Evolutionary conservation across 1,139 yeast genomes (phyloP).

Genomic region (Kluyveromyces sp.): DNA sequence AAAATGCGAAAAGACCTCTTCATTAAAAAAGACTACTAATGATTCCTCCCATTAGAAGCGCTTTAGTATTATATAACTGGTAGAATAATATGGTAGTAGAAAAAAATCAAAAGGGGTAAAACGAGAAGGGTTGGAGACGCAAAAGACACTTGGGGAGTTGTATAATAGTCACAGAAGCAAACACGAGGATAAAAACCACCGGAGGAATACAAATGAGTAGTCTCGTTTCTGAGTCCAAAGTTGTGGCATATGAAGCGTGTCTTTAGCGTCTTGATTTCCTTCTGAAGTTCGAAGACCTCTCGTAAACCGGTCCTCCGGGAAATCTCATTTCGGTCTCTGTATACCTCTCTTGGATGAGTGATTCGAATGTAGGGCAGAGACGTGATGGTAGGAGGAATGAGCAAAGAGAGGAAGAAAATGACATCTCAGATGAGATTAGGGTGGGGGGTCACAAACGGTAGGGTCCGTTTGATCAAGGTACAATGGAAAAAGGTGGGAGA

Average conservation of each 20-base stretch:
- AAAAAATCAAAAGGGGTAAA: slow-evolving; percentile 1
- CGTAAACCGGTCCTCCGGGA: too few relatives aligned
- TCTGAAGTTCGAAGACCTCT: background rate
- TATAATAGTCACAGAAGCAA: background rate
- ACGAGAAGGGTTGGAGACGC: background rate
- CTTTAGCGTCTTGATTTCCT: too few relatives aligned
- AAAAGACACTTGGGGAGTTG: background rate
- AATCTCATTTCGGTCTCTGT: too few relatives aligned
- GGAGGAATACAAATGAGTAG: background rate
- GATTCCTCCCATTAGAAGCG: slow-evolving; percentile 2
- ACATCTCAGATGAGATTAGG: too few relatives aligned
- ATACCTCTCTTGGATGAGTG: too few relatives aligned
- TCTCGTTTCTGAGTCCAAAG: slow-evolving; percentile 8
- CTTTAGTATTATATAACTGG: slow-evolving; percentile 3
- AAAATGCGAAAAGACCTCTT: slow-evolving; percentile 1
- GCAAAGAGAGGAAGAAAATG: too few relatives aligned
- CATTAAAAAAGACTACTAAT: slow-evolving; percentile 2
- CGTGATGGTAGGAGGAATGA: too few relatives aligned
- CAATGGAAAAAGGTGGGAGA: too few relatives aligned
- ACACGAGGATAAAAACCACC: slow-evolving; percentile 4
- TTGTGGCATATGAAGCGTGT: too few relatives aligned
- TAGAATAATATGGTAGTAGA: background rate
- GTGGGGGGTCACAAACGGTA: too few relatives aligned
- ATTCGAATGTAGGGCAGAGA: too few relatives aligned
- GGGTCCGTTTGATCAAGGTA: too few relatives aligned